phyloP scores from a whole-genome alignment of 2,329 filamentous ascomycete species.

The Exophiala phaeomuriformis region DNA sequence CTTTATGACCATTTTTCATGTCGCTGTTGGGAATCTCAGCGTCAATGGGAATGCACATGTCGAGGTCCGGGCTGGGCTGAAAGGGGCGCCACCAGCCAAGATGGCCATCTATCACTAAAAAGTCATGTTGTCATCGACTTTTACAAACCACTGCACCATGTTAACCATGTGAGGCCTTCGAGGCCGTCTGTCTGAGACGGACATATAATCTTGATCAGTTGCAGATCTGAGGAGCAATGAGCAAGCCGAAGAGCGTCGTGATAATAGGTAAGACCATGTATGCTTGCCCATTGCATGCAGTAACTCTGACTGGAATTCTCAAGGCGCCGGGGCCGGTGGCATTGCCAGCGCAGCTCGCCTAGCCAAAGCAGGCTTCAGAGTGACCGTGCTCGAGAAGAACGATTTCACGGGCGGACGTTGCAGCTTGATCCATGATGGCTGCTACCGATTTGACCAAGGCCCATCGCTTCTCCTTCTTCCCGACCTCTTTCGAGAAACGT shows the following conservation, averaged over 20 bases:
- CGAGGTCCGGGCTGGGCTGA: background rate
- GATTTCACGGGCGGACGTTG: slow-evolving; percentile 64
- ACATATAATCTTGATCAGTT: background rate
- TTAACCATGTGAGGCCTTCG: slow-evolving; percentile 12
- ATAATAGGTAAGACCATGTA: slow-evolving; percentile 43
- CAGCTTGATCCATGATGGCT: slow-evolving; percentile 52
- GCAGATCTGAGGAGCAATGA: slow-evolving; percentile 12
- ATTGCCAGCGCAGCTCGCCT: slow-evolving; percentile 65
- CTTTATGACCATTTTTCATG: background rate
- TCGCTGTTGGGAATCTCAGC: background rate
- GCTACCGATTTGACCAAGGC: slow-evolving; percentile 63
- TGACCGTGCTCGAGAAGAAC: slow-evolving; percentile 76
- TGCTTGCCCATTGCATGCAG: background rate
- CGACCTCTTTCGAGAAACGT: slow-evolving; percentile 61
- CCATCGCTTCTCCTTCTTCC: slow-evolving; percentile 67
- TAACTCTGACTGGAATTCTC: background rate
- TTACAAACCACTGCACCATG: slow-evolving; percentile 1
- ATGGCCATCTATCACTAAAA: background rate
- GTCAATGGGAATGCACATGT: background rate
- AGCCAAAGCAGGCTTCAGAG: slow-evolving; percentile 60
- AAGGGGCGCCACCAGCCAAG: background rate
- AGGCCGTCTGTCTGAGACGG: background rate
- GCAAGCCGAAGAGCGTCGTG: slow-evolving; percentile 43
- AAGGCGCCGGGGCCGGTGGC: slow-evolving; percentile 64
- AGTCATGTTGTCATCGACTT: slow-evolving; percentile 27